Evolutionary conservation across 441 rosid genomes (phyloP).

Genomic region (Codiaeum variegatum): DNA sequence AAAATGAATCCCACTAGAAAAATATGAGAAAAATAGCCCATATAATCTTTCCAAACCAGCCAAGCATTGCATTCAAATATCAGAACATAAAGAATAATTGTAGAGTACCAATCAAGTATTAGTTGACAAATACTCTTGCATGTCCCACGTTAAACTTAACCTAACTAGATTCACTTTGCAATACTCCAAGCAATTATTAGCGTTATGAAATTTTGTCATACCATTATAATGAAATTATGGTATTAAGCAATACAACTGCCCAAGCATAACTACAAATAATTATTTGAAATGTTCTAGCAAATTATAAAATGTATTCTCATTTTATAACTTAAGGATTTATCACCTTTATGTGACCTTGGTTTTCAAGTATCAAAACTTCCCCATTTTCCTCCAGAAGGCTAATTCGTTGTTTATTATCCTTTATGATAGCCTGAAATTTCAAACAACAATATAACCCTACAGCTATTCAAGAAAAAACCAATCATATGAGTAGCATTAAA

Average conservation of each 20-base stretch:
- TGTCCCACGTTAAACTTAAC: neutral
- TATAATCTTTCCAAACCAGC: neutral
- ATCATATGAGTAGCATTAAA: neutral
- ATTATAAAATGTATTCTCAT: neutral
- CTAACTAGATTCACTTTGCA: neutral
- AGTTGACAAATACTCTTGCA: neutral
- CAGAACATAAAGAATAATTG: no score
- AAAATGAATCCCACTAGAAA: neutral
- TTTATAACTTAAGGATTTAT: slow-evolving; percentile 8
- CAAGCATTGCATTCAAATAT: neutral
- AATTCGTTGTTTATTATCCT: slow-evolving; percentile 81
- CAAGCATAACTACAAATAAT: neutral
- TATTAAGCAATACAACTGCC: neutral
- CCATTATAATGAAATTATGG: neutral
- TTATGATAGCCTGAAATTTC: slow-evolving; percentile 61
- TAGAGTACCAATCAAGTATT: no score
- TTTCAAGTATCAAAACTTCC: slow-evolving; percentile 77
- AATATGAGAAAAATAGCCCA: neutral
- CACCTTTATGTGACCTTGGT: slow-evolving; percentile 92
- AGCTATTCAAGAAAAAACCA: slow-evolving; percentile 8
- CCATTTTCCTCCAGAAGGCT: slow-evolving; percentile 71
- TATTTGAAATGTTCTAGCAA: neutral
- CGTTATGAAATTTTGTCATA: neutral
- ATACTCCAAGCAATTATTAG: neutral
- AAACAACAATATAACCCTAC: slow-evolving; percentile 5